Conservation (phyloP, 2,329 filamentous ascomycete genomes). For the Cyphellophora attinorum region DNA sequence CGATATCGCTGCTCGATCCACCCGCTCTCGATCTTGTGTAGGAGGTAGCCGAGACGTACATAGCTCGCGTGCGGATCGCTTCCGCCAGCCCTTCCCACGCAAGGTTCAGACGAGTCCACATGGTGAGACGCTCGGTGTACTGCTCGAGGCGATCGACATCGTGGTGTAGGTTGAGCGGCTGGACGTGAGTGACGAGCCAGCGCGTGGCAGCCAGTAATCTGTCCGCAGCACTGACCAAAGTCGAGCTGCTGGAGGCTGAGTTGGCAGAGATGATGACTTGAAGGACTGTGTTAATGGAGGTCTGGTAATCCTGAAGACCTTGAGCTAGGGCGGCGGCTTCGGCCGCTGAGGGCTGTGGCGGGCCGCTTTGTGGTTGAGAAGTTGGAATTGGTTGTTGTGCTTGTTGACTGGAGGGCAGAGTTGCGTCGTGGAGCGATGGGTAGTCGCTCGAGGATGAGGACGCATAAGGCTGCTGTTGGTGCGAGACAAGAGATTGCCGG, state of each 20-base stretch:
- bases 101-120: constrained; percentile 93
- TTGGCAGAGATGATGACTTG: constrained; percentile 62
- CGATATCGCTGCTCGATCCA: too few species aligned
- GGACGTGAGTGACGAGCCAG: too few species aligned
- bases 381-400: too few species aligned
- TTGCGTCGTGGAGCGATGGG: constrained; percentile 12
- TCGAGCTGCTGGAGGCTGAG: constrained; percentile 56
- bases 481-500: too few species aligned
- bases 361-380: too few species aligned
- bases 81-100: constrained; percentile 80
- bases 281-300: constrained; percentile 54
- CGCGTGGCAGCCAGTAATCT: too few species aligned
- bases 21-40: too few species aligned
- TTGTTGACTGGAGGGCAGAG: too few species aligned
- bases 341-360: constrained; percentile 15
- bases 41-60: too few species aligned
- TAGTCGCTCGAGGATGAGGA: constrained; percentile 28
- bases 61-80: too few species aligned
- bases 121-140: constrained; percentile 64
- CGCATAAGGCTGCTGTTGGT: too few species aligned
- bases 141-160: constrained; percentile 73
- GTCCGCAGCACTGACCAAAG: too few species aligned
- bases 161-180: constrained; percentile 65
- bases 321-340: constrained; percentile 45
- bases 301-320: constrained; percentile 58